phyloP scores from a whole-genome alignment of 345 rosid genomes.

The Gossypium anomalum region DNA sequence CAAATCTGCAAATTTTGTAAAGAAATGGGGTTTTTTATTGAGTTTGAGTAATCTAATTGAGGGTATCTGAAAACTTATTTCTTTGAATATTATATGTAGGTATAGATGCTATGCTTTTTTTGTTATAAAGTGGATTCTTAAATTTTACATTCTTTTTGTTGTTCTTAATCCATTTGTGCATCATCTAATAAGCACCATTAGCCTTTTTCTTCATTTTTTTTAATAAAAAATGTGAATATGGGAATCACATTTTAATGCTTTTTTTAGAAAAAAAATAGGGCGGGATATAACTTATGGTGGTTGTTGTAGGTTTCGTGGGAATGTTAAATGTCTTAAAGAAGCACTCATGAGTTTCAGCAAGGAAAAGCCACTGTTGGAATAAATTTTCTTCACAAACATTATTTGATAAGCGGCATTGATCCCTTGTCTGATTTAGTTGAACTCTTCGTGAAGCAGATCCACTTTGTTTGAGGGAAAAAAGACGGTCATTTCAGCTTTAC shows the following conservation, averaged over 20 bases:
- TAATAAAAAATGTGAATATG: background rate
- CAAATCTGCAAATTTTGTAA: background rate
- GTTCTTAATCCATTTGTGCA: background rate
- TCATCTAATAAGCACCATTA: background rate
- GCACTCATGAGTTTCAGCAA: constrained; percentile 18
- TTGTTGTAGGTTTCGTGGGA: constrained; percentile 40
- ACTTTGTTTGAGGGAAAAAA: constrained; percentile 11
- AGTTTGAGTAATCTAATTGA: constrained; percentile 1
- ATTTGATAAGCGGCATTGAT: constrained; percentile 7
- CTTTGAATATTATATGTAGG: background rate
- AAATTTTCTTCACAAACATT: constrained; percentile 5
- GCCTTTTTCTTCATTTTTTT: background rate
- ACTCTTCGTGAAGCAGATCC: constrained; percentile 16
- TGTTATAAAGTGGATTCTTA: background rate
- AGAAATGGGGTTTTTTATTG: background rate
- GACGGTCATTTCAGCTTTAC: constrained; percentile 19
- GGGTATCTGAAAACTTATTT: background rate
- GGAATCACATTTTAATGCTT: constrained; percentile 8
- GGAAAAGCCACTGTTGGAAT: constrained; percentile 13
- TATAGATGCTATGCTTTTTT: background rate
- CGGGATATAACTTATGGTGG: background rate
- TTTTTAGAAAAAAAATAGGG: background rate
- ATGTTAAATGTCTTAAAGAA: constrained; percentile 26
- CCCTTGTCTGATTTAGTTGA: background rate
- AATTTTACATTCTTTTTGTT: background rate